Evolutionary conservation across 148 eudicot species (phyloP).

Genomic region (Cornus kousa): DNA sequence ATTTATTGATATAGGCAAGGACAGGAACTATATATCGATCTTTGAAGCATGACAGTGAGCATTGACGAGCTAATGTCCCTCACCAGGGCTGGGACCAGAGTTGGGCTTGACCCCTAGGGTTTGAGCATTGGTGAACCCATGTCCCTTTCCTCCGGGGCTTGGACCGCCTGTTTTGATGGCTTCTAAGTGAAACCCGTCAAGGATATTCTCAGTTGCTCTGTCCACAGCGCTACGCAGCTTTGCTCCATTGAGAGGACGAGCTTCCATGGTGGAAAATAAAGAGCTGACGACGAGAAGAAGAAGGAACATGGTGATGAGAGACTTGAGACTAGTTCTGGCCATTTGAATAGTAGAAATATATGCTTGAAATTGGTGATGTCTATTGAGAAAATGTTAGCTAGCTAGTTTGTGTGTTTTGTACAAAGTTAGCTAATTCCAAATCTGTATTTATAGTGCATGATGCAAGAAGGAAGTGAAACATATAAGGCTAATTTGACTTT

Average conservation of each 20-base stretch:
- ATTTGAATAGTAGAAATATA: not conserved
- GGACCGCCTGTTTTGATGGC: constrained; percentile 28
- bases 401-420: not conserved
- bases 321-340: constrained; percentile 9
- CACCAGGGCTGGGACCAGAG: constrained; percentile 22
- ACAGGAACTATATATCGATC: no score
- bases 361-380: no score
- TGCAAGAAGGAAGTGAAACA: no score
- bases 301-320: not conserved
- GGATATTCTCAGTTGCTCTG: constrained; percentile 6
- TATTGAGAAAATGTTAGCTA: not conserved
- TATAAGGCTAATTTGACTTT: no score
- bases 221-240: not conserved
- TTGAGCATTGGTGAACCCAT: constrained; percentile 4
- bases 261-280: not conserved
- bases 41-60: not conserved
- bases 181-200: constrained; percentile 15
- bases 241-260: constrained; percentile 21
- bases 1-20: no score
- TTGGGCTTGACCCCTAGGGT: constrained; percentile 17
- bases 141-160: constrained; percentile 23
- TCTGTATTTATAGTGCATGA: not conserved
- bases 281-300: constrained; percentile 9
- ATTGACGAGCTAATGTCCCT: constrained; percentile 9
- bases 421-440: no score